Percentiles rank a stretch among this genome's conserved stretches.
Evolutionary conservation across 164 flowering plant genomes (phyloP).

Genomic region (Magnolia officinalis): DNA sequence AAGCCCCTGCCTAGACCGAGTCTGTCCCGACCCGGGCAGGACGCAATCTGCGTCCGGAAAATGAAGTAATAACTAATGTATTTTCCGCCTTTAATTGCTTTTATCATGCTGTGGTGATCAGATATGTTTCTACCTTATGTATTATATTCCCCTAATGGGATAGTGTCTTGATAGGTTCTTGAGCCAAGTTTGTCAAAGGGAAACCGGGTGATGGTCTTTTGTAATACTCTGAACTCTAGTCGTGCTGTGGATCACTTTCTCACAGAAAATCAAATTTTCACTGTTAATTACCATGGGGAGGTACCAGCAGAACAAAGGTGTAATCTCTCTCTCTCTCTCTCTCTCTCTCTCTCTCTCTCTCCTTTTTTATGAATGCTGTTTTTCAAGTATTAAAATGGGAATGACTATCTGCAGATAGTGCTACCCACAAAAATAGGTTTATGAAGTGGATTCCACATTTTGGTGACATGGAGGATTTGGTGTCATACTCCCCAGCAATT

Average conservation of each 20-base stretch:
- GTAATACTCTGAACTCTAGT: slow-evolving; percentile 91
- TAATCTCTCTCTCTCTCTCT: slow-evolving; percentile 13
- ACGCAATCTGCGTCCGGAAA: too few relatives aligned
- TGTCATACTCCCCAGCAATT: too few relatives aligned
- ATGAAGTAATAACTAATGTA: too few relatives aligned
- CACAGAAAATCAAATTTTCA: slow-evolving; percentile 72
- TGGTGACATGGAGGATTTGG: too few relatives aligned
- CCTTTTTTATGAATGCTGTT: background rate
- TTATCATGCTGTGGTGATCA: background rate
- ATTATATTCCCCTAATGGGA: background rate
- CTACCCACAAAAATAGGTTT: too few relatives aligned
- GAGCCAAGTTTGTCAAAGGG: slow-evolving; percentile 96
- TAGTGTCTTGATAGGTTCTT: slow-evolving; percentile 56
- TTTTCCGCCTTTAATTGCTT: too few relatives aligned
- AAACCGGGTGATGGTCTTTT: slow-evolving; percentile 94
- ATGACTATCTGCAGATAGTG: background rate
- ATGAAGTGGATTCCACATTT: too few relatives aligned
- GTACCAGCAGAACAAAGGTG: slow-evolving; percentile 97
- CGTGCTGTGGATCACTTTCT: slow-evolving; percentile 99
- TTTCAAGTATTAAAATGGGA: background rate
- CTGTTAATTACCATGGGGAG: slow-evolving; percentile 97
- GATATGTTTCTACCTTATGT: background rate
- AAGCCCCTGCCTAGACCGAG: too few relatives aligned
- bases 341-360: background rate
- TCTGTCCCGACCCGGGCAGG: too few relatives aligned